Conservation (phyloP, 2,329 filamentous ascomycete genomes). For the Microdochium trichocladiopsis region DNA sequence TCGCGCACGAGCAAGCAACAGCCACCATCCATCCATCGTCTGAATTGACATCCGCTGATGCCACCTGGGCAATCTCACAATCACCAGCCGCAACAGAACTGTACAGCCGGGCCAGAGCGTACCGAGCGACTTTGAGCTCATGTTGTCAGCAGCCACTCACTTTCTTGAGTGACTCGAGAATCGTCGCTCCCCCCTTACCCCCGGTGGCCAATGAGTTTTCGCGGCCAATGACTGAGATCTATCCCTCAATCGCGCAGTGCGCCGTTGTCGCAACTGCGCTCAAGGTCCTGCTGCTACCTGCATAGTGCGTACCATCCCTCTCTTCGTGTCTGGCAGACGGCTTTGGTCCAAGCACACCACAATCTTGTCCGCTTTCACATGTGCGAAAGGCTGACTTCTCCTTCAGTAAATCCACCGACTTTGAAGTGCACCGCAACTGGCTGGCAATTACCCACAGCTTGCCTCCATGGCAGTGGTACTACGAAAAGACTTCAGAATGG, state of each 20-base stretch:
- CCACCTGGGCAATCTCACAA: too few species aligned
- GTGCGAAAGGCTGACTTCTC: slow-evolving; percentile 3
- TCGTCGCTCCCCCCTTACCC: too few species aligned
- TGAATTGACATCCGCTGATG: too few species aligned
- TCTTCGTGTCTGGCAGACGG: not conserved
- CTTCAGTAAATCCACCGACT: slow-evolving; percentile 91
- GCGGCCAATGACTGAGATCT: slow-evolving; percentile 63
- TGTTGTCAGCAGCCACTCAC: too few species aligned
- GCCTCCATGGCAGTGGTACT: slow-evolving; percentile 87
- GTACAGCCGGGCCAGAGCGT: too few species aligned
- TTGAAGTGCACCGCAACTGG: slow-evolving; percentile 99
- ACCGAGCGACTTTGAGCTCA: too few species aligned
- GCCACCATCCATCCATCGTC: not conserved
- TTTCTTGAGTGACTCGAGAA: too few species aligned
- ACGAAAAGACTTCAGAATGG: slow-evolving; percentile 97
- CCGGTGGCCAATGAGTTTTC: not conserved
- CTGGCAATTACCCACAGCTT: slow-evolving; percentile 90
- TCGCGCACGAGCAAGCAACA: not conserved
- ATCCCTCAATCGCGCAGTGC: slow-evolving; percentile 85
- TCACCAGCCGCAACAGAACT: too few species aligned
- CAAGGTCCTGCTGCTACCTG: slow-evolving; percentile 87
- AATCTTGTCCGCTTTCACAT: not conserved
- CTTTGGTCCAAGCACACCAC: not conserved
- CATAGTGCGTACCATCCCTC: slow-evolving; percentile 63
- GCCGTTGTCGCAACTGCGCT: slow-evolving; percentile 79